phyloP scores from a whole-genome alignment of 148 eudicot genomes.

The Silene conica region DNA sequence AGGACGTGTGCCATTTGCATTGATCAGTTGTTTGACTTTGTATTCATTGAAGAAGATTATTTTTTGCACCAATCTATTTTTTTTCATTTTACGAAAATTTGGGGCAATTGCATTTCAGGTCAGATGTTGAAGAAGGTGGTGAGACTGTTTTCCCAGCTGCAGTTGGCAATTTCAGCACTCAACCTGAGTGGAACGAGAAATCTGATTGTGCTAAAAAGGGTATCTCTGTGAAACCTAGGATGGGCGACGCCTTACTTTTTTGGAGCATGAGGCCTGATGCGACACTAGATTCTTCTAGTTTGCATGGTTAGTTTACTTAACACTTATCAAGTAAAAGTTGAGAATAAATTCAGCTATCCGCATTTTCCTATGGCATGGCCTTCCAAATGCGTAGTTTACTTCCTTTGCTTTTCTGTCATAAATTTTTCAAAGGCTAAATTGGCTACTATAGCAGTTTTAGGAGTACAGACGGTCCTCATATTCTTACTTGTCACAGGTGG shows the following conservation, averaged over 20 bases:
- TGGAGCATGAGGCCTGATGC: conserved; percentile 84
- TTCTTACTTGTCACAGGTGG: conserved; percentile 42
- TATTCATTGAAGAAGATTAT: not conserved
- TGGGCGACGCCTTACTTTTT: conserved; percentile 73
- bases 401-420: not conserved
- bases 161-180: conserved; percentile 49
- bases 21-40: not conserved
- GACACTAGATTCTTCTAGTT: conserved; percentile 59
- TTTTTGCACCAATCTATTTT: not conserved
- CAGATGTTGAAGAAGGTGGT: conserved; percentile 84
- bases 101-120: conserved; percentile 34
- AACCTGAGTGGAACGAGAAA: conserved; percentile 54
- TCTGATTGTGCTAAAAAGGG: conserved; percentile 72
- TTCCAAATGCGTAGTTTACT: not conserved
- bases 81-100: not conserved
- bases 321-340: not conserved
- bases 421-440: not conserved
- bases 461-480: not conserved
- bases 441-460: not conserved
- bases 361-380: not conserved
- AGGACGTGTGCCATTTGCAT: not conserved
- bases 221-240: conserved; percentile 59
- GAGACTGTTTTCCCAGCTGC: conserved; percentile 70
- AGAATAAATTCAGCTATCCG: not conserved
- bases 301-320: conserved; percentile 47